These are phyloP conservation scores for Crassisporium funariophilum DNA, from an alignment of 768 basidiomycete species.

Conservation along the genomic window DNA sequence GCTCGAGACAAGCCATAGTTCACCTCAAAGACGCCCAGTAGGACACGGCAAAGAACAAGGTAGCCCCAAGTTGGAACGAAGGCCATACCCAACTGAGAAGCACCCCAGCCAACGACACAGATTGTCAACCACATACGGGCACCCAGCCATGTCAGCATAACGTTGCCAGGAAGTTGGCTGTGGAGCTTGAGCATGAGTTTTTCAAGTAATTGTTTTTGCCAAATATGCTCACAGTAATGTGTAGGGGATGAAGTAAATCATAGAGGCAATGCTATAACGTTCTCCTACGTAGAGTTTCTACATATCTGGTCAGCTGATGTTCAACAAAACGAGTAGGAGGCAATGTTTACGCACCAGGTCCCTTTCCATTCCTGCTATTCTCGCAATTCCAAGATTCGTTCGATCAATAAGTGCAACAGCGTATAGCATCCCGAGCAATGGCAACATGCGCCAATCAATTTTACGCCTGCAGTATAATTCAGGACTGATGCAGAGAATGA, in stretches of 20 bases:
- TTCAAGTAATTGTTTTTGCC: no score
- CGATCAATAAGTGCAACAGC: conserved; percentile 32
- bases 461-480: conserved; percentile 21
- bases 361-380: conserved; percentile 31
- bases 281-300: conserved; percentile 27
- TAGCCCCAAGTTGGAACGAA: conserved; percentile 32
- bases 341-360: conserved; percentile 31
- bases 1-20: no score
- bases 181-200: no score
- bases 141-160: conserved; percentile 28
- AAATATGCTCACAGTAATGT: conserved; percentile 32
- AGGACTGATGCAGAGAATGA: background rate
- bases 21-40: conserved; percentile 34
- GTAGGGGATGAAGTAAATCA: conserved; percentile 33
- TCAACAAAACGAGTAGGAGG: background rate
- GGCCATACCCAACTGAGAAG: conserved; percentile 33
- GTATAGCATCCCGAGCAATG: conserved; percentile 30
- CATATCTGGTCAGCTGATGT: background rate
- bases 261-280: conserved; percentile 30
- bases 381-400: conserved; percentile 31
- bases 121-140: conserved; percentile 29
- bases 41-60: conserved; percentile 28
- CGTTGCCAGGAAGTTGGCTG: conserved; percentile 37
- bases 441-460: conserved; percentile 31
- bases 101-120: conserved; percentile 32